A percentile compares a stretch with the other conserved stretches of the same genome.
phyloP scores from a whole-genome alignment of 1,284 basidiomycete species.

The Boletellus deceptivus region DNA sequence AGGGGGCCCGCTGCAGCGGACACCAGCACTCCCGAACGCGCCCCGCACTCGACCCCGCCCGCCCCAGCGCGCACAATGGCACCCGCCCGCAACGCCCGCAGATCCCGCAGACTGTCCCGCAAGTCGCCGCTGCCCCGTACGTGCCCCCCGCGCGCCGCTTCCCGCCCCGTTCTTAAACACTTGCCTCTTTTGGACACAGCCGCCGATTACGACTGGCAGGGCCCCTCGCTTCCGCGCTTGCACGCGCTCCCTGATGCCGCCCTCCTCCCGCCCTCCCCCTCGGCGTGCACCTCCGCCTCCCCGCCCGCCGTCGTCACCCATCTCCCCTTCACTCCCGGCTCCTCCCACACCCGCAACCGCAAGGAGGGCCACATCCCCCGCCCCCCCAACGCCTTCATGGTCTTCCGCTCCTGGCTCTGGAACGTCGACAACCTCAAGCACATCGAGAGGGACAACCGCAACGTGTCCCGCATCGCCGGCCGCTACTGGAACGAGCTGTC shows the following conservation, averaged over 20 bases:
- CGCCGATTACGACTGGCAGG: slow-evolving; percentile 25
- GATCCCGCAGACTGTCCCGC: slow-evolving; percentile 39
- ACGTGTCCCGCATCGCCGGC: slow-evolving; percentile 52
- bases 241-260: slow-evolving; percentile 13
- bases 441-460: slow-evolving; percentile 47
- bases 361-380: slow-evolving; percentile 57
- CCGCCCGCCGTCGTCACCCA: slow-evolving; percentile 25
- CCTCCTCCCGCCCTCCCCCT: slow-evolving; percentile 18
- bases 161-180: slow-evolving; percentile 29
- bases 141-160: slow-evolving; percentile 12
- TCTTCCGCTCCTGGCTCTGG: slow-evolving; percentile 75
- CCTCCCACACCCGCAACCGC: slow-evolving; percentile 44
- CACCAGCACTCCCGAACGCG: background rate
- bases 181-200: slow-evolving; percentile 33
- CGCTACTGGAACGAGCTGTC: slow-evolving; percentile 41
- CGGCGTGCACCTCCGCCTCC: slow-evolving; percentile 16
- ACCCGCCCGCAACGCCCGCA: slow-evolving; percentile 34
- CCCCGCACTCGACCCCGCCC: background rate
- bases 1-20: slow-evolving; percentile 27
- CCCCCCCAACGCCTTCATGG: slow-evolving; percentile 83
- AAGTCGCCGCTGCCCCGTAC: slow-evolving; percentile 34
- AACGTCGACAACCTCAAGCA: slow-evolving; percentile 42
- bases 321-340: slow-evolving; percentile 30
- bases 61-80: slow-evolving; percentile 29
- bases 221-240: slow-evolving; percentile 8